Base-by-base conservation (phyloP, 139 green algal species). In the Ettlia oleoabundans region DNA sequence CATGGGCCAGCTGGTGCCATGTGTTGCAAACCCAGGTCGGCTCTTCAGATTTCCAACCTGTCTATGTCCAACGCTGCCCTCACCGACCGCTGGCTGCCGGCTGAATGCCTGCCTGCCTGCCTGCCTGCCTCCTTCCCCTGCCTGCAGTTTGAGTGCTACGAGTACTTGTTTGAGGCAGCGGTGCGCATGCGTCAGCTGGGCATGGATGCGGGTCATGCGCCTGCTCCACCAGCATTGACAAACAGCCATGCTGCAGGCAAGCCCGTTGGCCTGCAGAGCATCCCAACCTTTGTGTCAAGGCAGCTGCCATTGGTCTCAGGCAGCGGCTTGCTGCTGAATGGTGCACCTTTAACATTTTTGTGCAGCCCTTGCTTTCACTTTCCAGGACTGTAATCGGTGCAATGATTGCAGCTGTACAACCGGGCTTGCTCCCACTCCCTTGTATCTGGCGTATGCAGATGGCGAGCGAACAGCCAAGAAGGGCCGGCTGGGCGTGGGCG, bases 111-210 rank as follows among this genome's bases (percentile, higher is more conserved):
- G 13, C 13, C 4, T 65, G 43, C n/a, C 15, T 58, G 47, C 10
- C 10, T 24, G 47, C 24, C 15, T 28, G 7, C 4, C n/a, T 13
- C 6, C 10, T 8, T 43, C n/a, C 13, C 19, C 5, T 42, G 26
- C n/a, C 69, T 30, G 6, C 94, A 98, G 88, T 92, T 94, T 18
- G 96, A 98, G 88, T 98, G 95, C 88, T 99, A 99, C 78, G 94
- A 99, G 85, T 99, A 98, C 86, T 90, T 99, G 24, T 99, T 99
- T 86, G 90, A 97, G 66, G 86, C 89, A 28, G 95, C 96, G 24
- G 83, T 98, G 47, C 72, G 88, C 33, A 94, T 99, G 94, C 78
- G 80, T 3, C 55, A 86, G 35, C 75, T 98, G 77, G 96, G 96
- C 15, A 72, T 98, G 30, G 88, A 97, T 83, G 87, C 90, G 21